phyloP scores from a whole-genome alignment of 768 basidiomycete species.

The Boletus patriciae region DNA sequence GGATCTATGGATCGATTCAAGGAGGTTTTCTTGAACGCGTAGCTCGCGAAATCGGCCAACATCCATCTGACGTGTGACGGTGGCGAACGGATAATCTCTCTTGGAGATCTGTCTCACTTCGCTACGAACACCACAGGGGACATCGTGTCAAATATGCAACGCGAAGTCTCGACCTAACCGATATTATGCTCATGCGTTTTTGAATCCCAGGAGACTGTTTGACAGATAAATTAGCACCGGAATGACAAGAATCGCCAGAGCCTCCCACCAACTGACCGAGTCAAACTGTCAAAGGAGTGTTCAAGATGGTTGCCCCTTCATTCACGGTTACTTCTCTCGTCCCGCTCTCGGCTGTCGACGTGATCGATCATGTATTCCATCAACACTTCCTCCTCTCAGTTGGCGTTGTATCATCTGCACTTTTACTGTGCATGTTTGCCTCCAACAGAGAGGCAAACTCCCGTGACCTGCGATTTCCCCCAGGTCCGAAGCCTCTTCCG shows the following conservation, averaged over 20 bases:
- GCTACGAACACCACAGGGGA: no score
- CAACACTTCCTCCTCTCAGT: not conserved
- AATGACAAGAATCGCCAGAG: not conserved
- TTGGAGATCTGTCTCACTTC: no score
- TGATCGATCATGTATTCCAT: not conserved
- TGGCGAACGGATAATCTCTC: no score
- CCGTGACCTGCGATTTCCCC: constrained; percentile 21
- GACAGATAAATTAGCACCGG: constrained; percentile 4
- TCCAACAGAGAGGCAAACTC: constrained; percentile 1
- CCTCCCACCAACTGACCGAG: not conserved
- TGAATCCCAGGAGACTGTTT: no score
- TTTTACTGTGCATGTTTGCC: constrained; percentile 7
- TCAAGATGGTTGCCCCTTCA: not conserved
- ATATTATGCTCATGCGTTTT: no score
- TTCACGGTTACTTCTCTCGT: constrained; percentile 4
- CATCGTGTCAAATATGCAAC: no score
- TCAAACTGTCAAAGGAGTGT: not conserved
- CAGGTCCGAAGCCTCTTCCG: constrained; percentile 34
- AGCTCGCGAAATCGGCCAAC: no score
- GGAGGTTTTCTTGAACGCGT: no score
- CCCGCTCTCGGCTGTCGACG: not conserved
- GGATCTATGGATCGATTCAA: no score
- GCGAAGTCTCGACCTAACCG: no score
- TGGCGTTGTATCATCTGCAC: not conserved
- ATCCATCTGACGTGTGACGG: no score